Evolutionary conservation across 192 early-diverging fungal species (phyloP), one percentile per base, ranked within the genome.

Genomic region (Rhizoclosmatium globosum): DNA sequence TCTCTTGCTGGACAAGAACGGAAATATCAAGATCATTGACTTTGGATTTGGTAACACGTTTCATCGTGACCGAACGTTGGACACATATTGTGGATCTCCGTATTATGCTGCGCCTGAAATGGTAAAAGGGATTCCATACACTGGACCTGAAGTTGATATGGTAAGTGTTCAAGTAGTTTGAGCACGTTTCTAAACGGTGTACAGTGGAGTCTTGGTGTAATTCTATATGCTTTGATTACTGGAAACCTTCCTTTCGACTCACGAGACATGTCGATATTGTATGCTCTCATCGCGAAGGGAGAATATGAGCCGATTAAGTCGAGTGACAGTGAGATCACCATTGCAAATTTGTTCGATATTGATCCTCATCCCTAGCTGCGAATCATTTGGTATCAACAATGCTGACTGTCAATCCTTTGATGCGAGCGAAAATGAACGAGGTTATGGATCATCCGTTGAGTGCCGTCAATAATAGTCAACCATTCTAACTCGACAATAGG

Each of bases 61-160:
- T 73, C 82, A 31, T 86, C 85, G 59, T 83, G 89, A 53, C 84
- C 85, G 82, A n/a, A 79, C 89, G 41, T 79, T 93, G 47, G 88
- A 85, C 47, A 93, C 92, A 7, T 92, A 89, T 72, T 93, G 92
- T 76, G 92, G 92, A 2, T 88, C 86, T 1, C 89, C 89, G 6
- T 90, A 90, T 19, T 91, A 91, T 71, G 88, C 88, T 48, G 88
- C 88, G 17, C 88, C 88, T 19, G 88, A 89, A 61, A 76, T 89
- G 77, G 86, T 89, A 31, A 85, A 94, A 68, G 96, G 94, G 41
- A 92, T 93, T 64, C 94, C 92, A 45, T 99, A 99, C 79, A 85
- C 86, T 68, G 97, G 97, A 3, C 96, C 97, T 4, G 97, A 99
- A 76, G 92, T 99, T 41, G 97, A 99, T 76, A 93, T 94, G 45